phyloP scores from a whole-genome alignment of 2,329 filamentous ascomycete genomes.

The Coniochaeta ligniaria region DNA sequence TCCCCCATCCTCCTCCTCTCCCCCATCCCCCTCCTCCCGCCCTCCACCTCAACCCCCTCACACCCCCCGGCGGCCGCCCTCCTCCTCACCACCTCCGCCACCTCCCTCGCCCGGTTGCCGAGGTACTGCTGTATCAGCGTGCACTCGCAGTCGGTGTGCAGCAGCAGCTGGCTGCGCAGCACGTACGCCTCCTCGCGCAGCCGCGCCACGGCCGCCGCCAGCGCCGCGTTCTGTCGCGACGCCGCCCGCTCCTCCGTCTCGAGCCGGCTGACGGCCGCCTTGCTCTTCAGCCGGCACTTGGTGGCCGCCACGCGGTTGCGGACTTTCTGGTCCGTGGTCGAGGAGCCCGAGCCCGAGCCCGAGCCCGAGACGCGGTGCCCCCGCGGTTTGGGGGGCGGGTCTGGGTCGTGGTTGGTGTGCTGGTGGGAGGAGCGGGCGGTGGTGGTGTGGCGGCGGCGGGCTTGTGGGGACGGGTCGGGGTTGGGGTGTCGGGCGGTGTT shows the following conservation, averaged over 20 bases:
- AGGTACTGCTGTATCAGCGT: neutral
- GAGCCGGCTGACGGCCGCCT: neutral
- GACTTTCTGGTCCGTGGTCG: neutral
- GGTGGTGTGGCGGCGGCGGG: neutral
- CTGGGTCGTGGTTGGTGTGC: neutral
- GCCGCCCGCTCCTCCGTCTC: neutral
- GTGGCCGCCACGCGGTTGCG: constrained; percentile 8
- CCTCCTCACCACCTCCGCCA: neutral
- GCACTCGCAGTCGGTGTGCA: neutral
- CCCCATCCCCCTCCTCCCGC: neutral
- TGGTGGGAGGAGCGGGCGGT: neutral
- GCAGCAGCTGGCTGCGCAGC: neutral
- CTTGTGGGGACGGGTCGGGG: neutral
- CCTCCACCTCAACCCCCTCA: too few species aligned
- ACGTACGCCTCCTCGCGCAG: neutral
- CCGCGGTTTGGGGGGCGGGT: neutral
- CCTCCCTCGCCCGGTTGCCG: neutral
- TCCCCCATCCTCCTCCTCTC: neutral
- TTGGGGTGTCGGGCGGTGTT: neutral
- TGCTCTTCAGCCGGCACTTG: constrained; percentile 6
- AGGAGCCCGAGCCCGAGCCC: too few species aligned
- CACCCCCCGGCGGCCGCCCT: neutral
- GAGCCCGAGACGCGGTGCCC: too few species aligned
- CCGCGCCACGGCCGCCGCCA: neutral
- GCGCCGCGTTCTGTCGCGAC: neutral